Percentiles rank a stretch among this genome's conserved stretches.
Evolutionary conservation across 2,329 filamentous ascomycete species (phyloP).

Genomic region (Calonectria leucothoes): DNA sequence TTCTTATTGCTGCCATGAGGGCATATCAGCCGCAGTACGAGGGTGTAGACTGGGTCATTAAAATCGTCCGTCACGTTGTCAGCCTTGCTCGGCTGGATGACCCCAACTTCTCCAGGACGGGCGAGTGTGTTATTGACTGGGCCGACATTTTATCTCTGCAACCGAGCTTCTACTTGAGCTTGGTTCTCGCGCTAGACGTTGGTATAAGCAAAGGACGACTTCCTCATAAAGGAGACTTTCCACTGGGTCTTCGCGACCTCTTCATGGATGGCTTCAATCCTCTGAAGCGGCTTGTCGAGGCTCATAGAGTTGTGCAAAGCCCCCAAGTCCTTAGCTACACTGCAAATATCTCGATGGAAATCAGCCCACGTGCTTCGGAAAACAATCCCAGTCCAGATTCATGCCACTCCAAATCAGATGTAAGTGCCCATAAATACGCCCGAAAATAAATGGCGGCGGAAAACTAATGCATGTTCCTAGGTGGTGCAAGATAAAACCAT

Average conservation of each 20-base stretch:
- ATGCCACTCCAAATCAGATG: not conserved
- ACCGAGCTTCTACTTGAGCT: not conserved
- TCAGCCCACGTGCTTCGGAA: not conserved
- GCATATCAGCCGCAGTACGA: not conserved
- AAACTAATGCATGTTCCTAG: not conserved
- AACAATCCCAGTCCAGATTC: not conserved
- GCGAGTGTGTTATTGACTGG: not conserved
- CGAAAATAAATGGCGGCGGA: not conserved
- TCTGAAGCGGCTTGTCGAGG: not conserved
- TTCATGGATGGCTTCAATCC: slow-evolving; percentile 3
- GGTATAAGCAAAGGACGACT: not conserved
- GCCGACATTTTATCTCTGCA: not conserved
- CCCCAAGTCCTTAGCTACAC: not conserved
- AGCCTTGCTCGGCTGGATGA: not conserved
- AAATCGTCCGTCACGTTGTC: not conserved
- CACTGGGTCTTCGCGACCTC: not conserved
- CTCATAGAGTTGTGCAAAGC: not conserved
- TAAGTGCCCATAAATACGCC: not conserved
- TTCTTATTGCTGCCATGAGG: not conserved
- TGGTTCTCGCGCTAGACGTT: not conserved
- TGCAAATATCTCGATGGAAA: not conserved
- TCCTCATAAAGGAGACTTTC: not conserved
- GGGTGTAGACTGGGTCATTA: not conserved
- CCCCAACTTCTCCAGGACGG: not conserved
- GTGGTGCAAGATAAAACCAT: not conserved